Conservation (phyloP, 176 grass and related monocot species). For the Stipa capillata region DNA sequence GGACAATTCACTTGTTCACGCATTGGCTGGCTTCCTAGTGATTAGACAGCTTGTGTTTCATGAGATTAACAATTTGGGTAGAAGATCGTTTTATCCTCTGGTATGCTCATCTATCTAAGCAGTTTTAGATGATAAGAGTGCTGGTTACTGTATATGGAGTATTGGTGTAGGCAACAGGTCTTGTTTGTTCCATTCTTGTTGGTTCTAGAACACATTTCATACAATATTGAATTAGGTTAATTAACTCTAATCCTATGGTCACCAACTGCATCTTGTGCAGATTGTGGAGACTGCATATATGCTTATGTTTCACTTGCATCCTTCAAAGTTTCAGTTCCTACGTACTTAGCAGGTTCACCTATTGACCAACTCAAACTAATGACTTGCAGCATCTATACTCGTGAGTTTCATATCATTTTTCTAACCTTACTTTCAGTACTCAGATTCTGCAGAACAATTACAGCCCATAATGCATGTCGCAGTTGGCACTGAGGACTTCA, state of each 20-base stretch:
- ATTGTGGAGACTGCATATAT: too few relatives aligned
- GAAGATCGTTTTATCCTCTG: neutral
- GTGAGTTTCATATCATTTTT: neutral
- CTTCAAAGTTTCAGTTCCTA: neutral
- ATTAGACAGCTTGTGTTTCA: neutral
- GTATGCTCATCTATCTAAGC: neutral
- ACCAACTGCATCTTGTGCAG: neutral
- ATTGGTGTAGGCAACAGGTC: too few relatives aligned
- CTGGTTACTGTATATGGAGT: too few relatives aligned
- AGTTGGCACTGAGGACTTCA: neutral
- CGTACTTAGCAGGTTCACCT: too few relatives aligned
- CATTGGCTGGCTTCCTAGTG: neutral
- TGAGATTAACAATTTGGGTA: neutral
- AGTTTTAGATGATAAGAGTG: neutral
- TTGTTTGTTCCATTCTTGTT: too few relatives aligned
- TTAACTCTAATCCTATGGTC: neutral
- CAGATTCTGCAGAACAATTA: neutral
- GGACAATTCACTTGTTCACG: neutral
- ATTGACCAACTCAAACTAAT: too few relatives aligned
- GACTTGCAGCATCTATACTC: neutral
- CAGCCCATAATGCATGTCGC: neutral
- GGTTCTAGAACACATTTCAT: too few relatives aligned
- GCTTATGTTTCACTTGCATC: neutral
- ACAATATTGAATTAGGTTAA: neutral
- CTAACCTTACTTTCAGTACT: neutral